A percentile compares a stretch with the other conserved stretches of the same genome.
Conservation (phyloP, 2,329 filamentous ascomycete genomes). For the Pseudocercospora musae region DNA sequence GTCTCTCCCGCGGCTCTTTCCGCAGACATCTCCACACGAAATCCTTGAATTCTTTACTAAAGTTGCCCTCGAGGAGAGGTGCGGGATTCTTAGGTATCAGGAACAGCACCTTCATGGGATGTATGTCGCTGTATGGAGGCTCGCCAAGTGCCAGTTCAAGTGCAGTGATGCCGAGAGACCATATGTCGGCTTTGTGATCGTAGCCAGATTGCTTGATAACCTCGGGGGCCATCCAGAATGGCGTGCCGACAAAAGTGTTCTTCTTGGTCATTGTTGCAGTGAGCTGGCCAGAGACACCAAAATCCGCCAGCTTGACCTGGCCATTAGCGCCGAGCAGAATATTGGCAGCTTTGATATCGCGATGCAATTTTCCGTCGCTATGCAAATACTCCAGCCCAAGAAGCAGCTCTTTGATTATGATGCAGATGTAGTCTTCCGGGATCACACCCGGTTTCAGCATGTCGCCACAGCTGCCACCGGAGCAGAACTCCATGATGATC, state of each 20-base stretch:
- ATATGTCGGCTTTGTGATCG: conserved; percentile 96
- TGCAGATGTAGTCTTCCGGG: conserved; percentile 92
- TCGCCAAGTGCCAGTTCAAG: conserved; percentile 89
- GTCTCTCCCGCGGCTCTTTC: conserved; percentile 83
- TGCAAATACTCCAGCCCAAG: conserved; percentile 91
- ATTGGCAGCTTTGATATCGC: conserved; percentile 98
- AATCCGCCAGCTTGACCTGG: conserved; percentile 95
- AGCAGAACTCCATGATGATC: conserved; percentile 99
- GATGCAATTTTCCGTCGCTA: conserved; percentile 89
- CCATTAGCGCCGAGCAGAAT: conserved; percentile 84
- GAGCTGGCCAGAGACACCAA: conserved; percentile 92
- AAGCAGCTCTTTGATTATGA: conserved; percentile 86
- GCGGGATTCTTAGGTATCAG: conserved; percentile 93
- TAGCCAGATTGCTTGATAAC: conserved; percentile 98
- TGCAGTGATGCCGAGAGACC: conserved; percentile 93
- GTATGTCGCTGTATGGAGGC: conserved; percentile 91
- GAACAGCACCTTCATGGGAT: conserved; percentile 97
- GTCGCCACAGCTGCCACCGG: conserved; percentile 92
- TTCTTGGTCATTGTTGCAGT: conserved; percentile 99
- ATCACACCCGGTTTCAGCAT: conserved; percentile 91
- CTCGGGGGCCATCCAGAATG: conserved; percentile 99
- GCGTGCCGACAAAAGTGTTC: conserved; percentile 96
- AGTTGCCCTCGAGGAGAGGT: conserved; percentile 61
- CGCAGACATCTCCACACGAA: conserved; percentile 67
- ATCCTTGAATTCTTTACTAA: conserved; percentile 49